Evolutionary conservation across 2,329 filamentous ascomycete genomes (phyloP), one percentile per base, ranked within the genome.

Genomic region (Neopestalotiopsis rosae): DNA sequence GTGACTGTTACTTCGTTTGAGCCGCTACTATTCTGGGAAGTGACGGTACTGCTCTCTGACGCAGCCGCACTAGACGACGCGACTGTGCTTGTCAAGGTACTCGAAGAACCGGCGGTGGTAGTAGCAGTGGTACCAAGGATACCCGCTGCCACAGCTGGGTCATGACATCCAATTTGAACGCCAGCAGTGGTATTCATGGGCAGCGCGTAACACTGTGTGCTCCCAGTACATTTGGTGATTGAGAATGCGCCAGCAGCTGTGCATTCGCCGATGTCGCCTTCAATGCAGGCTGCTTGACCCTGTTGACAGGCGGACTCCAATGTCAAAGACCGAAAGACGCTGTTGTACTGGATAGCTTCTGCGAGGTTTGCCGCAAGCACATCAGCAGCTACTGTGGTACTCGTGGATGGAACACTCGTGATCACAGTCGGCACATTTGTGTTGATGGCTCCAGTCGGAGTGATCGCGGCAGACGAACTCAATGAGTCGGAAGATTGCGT

Each of bases 401-500:
- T 82, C 4, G 78, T 77, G 1, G 79, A 68, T 4, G 77, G 77
- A n/a, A 74, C 73, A n/a, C 76, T 76, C 40, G 75, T 74, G 34
- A 78, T 79, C 38, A 79, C 77, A 0, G 86, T 87, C 0, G 86
- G 86, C 7, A 88, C 75, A 1, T 73, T 73, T 10, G 72, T 67
- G 70, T 83, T 79, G 1, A 81, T 77, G 1, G 74, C 71, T 6
- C 82, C 81, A 4, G 83, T 85, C 20, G 78, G 75, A 34, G 76
- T 75, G 34, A 77, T 74, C 1, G 71, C 69, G 24, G 70, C 70
- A 17, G 74, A 74, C 28, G 67, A 68, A 34, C 71, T 71, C 76
- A 95, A 98, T 81, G 96, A 98, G 79, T 98, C 97, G 82, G 97
- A 98, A 86, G 97, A 95, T 77, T 40, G 14, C 30, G 66, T 38